Conservation (phyloP, 768 basidiomycete genomes). For the Phylloporus sp. region DNA sequence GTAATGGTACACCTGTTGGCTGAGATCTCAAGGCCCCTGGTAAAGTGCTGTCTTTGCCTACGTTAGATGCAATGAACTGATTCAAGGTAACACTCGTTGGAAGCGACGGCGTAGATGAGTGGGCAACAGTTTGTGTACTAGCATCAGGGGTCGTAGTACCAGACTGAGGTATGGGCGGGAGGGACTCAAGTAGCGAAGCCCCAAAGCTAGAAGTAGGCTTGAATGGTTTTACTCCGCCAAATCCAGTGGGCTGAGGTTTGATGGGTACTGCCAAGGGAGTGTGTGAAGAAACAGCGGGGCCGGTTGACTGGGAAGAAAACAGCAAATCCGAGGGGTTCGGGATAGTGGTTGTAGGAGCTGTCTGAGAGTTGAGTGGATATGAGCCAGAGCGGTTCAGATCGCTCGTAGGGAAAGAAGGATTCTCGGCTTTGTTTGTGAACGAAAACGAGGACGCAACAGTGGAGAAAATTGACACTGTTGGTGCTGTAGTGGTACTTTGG, state of each 20-base stretch:
- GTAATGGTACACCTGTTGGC: slow-evolving; percentile 20
- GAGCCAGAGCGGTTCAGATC: slow-evolving; percentile 15
- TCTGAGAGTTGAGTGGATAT: slow-evolving; percentile 28
- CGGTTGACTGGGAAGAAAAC: slow-evolving; percentile 51
- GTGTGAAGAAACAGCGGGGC: slow-evolving; percentile 34
- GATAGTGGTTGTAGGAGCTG: slow-evolving; percentile 35
- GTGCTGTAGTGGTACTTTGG: slow-evolving; percentile 21
- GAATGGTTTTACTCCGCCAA: slow-evolving; percentile 70
- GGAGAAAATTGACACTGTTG: slow-evolving; percentile 50
- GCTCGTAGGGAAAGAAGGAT: slow-evolving; percentile 2
- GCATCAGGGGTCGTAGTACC: slow-evolving; percentile 44
- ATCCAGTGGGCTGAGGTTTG: slow-evolving; percentile 47
- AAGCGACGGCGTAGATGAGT: slow-evolving; percentile 24
- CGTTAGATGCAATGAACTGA: slow-evolving; percentile 9
- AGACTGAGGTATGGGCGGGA: slow-evolving; percentile 72
- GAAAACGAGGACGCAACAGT: slow-evolving; percentile 74
- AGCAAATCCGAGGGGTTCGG: slow-evolving; percentile 46
- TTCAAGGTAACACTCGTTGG: slow-evolving; percentile 14
- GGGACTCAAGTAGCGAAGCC: slow-evolving; percentile 63
- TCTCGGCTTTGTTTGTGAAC: slow-evolving; percentile 35
- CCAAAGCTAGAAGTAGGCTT: slow-evolving; percentile 82
- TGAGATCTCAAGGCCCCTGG: slow-evolving; percentile 35
- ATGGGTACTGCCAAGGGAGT: slow-evolving; percentile 31
- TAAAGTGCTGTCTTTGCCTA: slow-evolving; percentile 16
- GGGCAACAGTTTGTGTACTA: slow-evolving; percentile 7